These are phyloP conservation scores for Sclerotiophoma versabilis DNA, from an alignment of 2,329 filamentous ascomycete genomes.

Conservation along the genomic window DNA sequence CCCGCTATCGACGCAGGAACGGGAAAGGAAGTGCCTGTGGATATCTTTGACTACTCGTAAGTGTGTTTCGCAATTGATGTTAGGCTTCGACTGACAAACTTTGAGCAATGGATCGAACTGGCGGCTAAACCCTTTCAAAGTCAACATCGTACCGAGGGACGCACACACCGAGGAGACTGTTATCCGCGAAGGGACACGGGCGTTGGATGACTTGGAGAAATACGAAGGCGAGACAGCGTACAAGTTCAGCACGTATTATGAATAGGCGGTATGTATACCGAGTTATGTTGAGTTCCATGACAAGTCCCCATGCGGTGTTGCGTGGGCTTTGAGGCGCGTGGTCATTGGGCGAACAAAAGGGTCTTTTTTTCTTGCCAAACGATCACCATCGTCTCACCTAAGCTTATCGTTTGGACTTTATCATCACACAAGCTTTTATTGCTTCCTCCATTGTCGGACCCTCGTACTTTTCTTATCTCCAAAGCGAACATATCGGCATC, in stretches of 20 bases:
- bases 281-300: too few relatives aligned
- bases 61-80: not conserved
- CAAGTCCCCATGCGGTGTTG: too few relatives aligned
- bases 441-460: too few relatives aligned
- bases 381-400: too few relatives aligned
- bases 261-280: too few relatives aligned
- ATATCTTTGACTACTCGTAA: slow-evolving; percentile 63
- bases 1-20: slow-evolving; percentile 46
- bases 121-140: slow-evolving; percentile 63
- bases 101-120: slow-evolving; percentile 63
- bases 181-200: slow-evolving; percentile 59
- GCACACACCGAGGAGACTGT: slow-evolving; percentile 58
- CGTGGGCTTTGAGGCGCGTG: too few relatives aligned
- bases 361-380: too few relatives aligned
- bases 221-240: slow-evolving; percentile 64
- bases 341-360: too few relatives aligned
- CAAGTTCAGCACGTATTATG: slow-evolving; percentile 52
- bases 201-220: slow-evolving; percentile 58
- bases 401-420: too few relatives aligned
- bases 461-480: too few relatives aligned
- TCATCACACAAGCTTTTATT: too few relatives aligned
- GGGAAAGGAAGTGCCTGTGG: slow-evolving; percentile 60
- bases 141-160: slow-evolving; percentile 58
- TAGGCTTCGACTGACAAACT: not conserved
- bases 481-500: too few relatives aligned